Evolutionary conservation across 2,329 filamentous ascomycete species (phyloP).

Genomic region (Fusarium sp.): DNA sequence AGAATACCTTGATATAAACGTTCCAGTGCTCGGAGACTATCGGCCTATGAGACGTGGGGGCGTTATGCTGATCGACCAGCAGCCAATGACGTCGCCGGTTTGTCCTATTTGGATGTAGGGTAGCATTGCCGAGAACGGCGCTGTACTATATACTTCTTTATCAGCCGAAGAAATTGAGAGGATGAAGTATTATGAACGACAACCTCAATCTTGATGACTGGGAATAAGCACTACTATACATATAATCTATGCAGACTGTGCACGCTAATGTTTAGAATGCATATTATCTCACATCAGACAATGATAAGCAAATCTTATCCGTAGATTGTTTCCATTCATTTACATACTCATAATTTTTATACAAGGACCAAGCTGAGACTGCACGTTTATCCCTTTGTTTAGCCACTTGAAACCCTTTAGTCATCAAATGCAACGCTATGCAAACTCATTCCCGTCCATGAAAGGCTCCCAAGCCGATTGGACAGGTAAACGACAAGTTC

Average conservation of each 20-base stretch:
- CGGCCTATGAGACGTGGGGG: conserved; percentile 12
- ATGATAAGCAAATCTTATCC: no score
- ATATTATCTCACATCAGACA: background rate
- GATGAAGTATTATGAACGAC: no score
- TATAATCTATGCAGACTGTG: no score
- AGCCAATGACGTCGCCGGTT: conserved; percentile 25
- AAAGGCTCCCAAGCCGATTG: background rate
- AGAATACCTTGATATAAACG: background rate
- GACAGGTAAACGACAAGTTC: conserved; percentile 1
- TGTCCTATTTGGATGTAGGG: background rate
- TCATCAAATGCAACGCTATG: conserved; percentile 40
- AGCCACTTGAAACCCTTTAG: conserved; percentile 12
- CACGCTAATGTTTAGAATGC: no score
- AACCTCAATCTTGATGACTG: no score
- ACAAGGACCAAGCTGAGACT: conserved; percentile 9
- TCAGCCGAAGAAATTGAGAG: no score
- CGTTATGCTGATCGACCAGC: background rate
- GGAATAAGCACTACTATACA: no score
- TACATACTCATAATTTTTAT: conserved; percentile 24
- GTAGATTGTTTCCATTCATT: conserved; percentile 23
- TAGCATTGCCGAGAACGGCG: conserved; percentile 14
- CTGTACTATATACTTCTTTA: background rate
- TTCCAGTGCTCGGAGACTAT: conserved; percentile 12
- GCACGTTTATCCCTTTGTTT: background rate
- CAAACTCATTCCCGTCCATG: conserved; percentile 23